Percentiles rank a stretch among this genome's conserved stretches.
phyloP scores from a whole-genome alignment of 2,329 filamentous ascomycete genomes.

The Clonostachys byssicola region DNA sequence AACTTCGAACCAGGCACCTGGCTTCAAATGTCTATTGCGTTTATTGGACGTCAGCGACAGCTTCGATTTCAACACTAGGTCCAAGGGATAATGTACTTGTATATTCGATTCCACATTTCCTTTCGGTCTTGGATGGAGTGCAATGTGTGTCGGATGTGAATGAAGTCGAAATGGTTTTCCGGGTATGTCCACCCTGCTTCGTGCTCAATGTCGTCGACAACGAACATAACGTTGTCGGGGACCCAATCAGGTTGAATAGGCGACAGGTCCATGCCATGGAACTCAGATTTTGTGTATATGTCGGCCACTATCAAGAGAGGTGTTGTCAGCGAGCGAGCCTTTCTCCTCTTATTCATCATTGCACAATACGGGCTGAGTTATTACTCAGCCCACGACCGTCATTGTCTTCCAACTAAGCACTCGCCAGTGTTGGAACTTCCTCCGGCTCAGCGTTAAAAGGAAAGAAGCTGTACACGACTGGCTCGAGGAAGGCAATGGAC shows the following conservation, averaged over 20 bases:
- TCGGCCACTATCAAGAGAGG: conserved; percentile 35
- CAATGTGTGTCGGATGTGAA: conserved; percentile 24
- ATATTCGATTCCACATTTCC: background rate
- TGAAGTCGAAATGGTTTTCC: conserved; percentile 30
- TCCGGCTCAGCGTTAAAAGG: no score
- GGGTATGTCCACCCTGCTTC: conserved; percentile 32
- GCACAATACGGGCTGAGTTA: no score
- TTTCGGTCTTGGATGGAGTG: conserved; percentile 17
- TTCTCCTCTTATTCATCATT: no score
- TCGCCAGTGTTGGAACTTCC: no score
- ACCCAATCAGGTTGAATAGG: conserved; percentile 56
- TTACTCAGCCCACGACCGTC: no score
- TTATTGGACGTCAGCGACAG: background rate
- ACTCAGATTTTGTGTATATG: conserved; percentile 32
- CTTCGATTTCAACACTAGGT: background rate
- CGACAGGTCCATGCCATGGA: conserved; percentile 51
- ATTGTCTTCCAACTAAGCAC: no score
- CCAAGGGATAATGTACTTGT: conserved; percentile 5
- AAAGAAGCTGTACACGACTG: no score
- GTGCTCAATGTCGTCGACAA: conserved; percentile 61
- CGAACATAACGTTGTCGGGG: conserved; percentile 58
- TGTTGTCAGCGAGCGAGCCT: conserved; percentile 2
- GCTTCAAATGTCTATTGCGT: conserved; percentile 7
- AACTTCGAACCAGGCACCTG: conserved; percentile 4
- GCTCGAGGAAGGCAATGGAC: no score